phyloP scores from a whole-genome alignment of 441 rosid species.

The Syzygium syzygioides region DNA sequence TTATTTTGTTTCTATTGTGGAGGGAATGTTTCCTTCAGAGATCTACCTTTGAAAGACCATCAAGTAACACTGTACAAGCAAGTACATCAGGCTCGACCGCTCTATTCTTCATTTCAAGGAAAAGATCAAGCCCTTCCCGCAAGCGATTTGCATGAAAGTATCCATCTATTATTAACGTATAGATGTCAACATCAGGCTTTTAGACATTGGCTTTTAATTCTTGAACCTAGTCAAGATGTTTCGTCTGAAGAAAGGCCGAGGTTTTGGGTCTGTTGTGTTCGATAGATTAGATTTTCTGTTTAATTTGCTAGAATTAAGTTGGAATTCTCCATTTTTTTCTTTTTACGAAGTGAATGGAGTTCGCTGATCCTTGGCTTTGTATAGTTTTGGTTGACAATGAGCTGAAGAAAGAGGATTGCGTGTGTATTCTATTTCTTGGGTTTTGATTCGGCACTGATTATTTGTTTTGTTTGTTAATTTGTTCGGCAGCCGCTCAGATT shows the following conservation, averaged over 20 bases:
- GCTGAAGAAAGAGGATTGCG: not conserved
- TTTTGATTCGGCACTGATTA: not conserved
- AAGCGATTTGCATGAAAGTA: conserved; percentile 44
- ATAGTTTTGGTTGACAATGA: not conserved
- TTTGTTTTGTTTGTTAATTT: not conserved
- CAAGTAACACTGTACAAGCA: conserved; percentile 51
- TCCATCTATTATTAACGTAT: not conserved
- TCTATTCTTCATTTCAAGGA: conserved; percentile 47
- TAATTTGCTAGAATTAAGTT: not conserved
- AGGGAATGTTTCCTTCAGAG: not conserved
- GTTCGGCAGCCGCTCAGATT: not conserved
- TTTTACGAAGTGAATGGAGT: not conserved
- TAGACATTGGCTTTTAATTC: not conserved
- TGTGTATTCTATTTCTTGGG: not conserved
- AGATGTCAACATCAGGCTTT: not conserved
- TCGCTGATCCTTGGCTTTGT: not conserved
- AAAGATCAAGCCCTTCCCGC: conserved; percentile 35
- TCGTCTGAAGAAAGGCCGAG: not conserved
- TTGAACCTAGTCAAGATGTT: not conserved
- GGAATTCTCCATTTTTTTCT: not conserved
- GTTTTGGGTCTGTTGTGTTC: not conserved
- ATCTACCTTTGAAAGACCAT: conserved; percentile 25
- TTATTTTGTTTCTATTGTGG: conserved; percentile 6
- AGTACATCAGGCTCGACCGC: conserved; percentile 53
- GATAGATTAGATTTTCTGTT: not conserved